A percentile compares a stretch with the other conserved stretches of the same genome.
Evolutionary conservation across 2,329 filamentous ascomycete genomes (phyloP).

Genomic region (Zopfia rhizophila): DNA sequence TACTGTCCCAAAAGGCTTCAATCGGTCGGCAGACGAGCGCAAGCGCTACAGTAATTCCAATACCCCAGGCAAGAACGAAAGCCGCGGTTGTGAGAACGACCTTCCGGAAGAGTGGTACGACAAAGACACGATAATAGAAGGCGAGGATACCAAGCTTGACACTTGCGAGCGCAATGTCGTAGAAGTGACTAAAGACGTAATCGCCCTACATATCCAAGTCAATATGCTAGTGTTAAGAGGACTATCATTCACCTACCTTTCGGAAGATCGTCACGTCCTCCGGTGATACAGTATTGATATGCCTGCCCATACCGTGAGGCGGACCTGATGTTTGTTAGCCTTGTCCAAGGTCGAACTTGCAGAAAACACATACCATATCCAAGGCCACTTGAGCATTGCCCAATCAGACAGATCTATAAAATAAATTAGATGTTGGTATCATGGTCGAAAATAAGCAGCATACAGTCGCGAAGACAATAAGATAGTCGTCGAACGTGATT

Average conservation of each 20-base stretch:
- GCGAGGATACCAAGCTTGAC: slow-evolving; percentile 47
- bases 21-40: slow-evolving; percentile 42
- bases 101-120: slow-evolving; percentile 39
- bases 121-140: slow-evolving; percentile 47
- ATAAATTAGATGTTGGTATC: slow-evolving; percentile 7
- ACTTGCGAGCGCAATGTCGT: slow-evolving; percentile 42
- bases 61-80: slow-evolving; percentile 42
- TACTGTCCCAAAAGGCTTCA: slow-evolving; percentile 40
- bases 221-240: background rate
- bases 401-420: slow-evolving; percentile 40
- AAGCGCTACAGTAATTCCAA: slow-evolving; percentile 43
- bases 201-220: slow-evolving; percentile 29
- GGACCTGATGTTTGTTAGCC: slow-evolving; percentile 34
- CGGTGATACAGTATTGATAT: slow-evolving; percentile 40
- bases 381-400: slow-evolving; percentile 40
- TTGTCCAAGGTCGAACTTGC: background rate
- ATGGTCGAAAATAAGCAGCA: slow-evolving; percentile 1
- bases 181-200: slow-evolving; percentile 49
- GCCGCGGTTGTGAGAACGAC: slow-evolving; percentile 40
- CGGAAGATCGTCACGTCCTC: slow-evolving; percentile 44
- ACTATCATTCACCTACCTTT: slow-evolving; percentile 21
- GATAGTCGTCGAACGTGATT: slow-evolving; percentile 45
- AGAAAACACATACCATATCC: slow-evolving; percentile 32
- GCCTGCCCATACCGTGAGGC: slow-evolving; percentile 45
- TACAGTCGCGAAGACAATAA: slow-evolving; percentile 45